A percentile compares a stretch with the other conserved stretches of the same genome.
Conservation (phyloP, 768 basidiomycete species). For the Tylopilus subfusipes region DNA sequence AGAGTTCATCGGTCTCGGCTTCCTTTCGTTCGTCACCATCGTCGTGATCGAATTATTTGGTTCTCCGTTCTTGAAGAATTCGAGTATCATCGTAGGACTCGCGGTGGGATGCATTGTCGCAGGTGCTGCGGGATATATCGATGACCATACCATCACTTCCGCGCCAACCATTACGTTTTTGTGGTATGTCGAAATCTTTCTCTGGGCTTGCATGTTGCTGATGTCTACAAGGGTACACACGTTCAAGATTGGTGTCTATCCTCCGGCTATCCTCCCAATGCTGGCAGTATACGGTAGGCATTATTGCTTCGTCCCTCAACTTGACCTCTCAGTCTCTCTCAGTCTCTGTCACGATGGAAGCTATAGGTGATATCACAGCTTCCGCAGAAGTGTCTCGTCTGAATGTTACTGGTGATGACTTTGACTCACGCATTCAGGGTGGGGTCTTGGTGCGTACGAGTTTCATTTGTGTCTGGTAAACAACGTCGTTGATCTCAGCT, state of each 20-base stretch:
- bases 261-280: constrained; percentile 63
- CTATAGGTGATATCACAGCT: constrained; percentile 82
- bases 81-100: constrained; percentile 72
- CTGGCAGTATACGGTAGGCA: constrained; percentile 52
- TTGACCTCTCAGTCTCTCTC: constrained; percentile 4
- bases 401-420: constrained; percentile 68
- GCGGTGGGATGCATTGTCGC: constrained; percentile 78
- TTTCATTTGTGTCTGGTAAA: neutral
- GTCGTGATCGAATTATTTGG: constrained; percentile 81
- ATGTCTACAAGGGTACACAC: constrained; percentile 53
- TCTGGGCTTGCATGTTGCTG: neutral
- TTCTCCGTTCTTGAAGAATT: constrained; percentile 80
- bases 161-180: constrained; percentile 81
- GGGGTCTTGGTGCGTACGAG: constrained; percentile 56
- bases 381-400: constrained; percentile 78
- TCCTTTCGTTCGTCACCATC: constrained; percentile 75
- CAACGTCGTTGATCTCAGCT: neutral
- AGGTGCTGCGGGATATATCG: constrained; percentile 76
- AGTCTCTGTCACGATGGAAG: constrained; percentile 79
- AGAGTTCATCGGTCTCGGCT: constrained; percentile 82
- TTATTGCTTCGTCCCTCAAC: neutral
- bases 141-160: constrained; percentile 55
- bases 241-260: constrained; percentile 75
- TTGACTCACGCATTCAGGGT: constrained; percentile 80
- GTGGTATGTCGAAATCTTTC: constrained; percentile 41